Evolutionary conservation across 179 eudicot species (phyloP).

Genomic region (Sideroxylon spinosum): DNA sequence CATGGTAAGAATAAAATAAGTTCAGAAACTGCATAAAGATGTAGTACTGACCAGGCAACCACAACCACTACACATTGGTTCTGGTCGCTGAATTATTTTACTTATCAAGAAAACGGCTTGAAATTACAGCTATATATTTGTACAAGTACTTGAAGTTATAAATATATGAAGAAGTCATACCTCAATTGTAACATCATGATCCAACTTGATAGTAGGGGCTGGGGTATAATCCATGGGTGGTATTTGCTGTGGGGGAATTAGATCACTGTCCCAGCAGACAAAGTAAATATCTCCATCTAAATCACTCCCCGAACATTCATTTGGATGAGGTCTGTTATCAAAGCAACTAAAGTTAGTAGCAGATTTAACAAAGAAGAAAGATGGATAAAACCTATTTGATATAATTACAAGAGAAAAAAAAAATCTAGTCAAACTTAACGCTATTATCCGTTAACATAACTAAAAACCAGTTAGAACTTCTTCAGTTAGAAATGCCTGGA

Average conservation of each 20-base stretch:
- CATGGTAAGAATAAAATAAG: background rate
- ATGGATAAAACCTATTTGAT: background rate
- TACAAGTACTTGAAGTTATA: background rate
- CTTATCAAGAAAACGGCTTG: background rate
- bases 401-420: background rate
- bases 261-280: constrained; percentile 87
- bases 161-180: constrained; percentile 26
- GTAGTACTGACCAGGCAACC: background rate
- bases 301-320: constrained; percentile 99
- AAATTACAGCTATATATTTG: no score
- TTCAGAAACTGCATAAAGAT: background rate
- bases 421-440: background rate
- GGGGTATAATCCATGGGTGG: constrained; percentile 78
- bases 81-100: background rate
- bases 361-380: background rate
- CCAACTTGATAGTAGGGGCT: constrained; percentile 37
- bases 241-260: constrained; percentile 55
- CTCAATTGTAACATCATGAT: constrained; percentile 82
- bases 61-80: background rate
- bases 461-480: background rate
- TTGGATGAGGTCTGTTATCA: constrained; percentile 78
- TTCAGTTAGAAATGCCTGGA: background rate
- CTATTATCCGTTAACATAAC: background rate
- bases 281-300: constrained; percentile 94
- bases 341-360: background rate